Evolutionary conservation across 2,329 filamentous ascomycete species (phyloP), one percentile per base, ranked within the genome.

Genomic region (Lasiodiplodia citricola): DNA sequence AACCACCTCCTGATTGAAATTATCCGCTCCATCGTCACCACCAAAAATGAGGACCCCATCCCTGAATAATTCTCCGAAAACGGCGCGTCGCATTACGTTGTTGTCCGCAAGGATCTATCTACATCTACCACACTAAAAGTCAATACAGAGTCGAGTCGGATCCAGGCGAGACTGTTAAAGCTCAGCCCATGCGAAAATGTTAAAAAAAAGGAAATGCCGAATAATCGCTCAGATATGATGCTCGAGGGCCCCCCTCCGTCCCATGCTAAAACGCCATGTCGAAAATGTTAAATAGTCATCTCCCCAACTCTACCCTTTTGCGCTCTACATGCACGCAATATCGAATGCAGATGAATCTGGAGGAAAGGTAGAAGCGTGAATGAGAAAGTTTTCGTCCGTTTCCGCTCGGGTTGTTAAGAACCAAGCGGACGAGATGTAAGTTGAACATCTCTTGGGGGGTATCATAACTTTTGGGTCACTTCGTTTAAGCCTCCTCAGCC

Each of bases 401-500:
- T 28, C 57, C 28, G 44, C 25, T 47, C 25, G 38, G n/a, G 31
- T 52, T 64, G 60, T 64, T 64, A 64, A 64, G 58, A 64, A 50
- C 60, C 47, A 31, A 50, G 44, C 37, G 47, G 38, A 35, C 8
- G 31, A 52, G 21, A 41, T 23, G 37, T 31, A 23, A 10, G 6
- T 35, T 21, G 11, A 23, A 37, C 25, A 28, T 21, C 57, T 41
- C 41, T 47, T 35, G 31, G 31, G 57, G 60, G 60, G 60, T 64
- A 64, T 64, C 60, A 52, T 64, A 64, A 50, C 60, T 63, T 11
- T 63, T 50, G 11, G 5, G 18, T 31, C 6, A 18, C 14, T 52
- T 47, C 14, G 37, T 38, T 28, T 28, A 38, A 8, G 44, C n/a
- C 11, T 31, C 28, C 28, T 72, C 73, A 7, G 63, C 38, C 63